Evolutionary conservation across 345 rosid species (phyloP), one percentile per base, ranked within the genome.

Genomic region (Acer negundo): DNA sequence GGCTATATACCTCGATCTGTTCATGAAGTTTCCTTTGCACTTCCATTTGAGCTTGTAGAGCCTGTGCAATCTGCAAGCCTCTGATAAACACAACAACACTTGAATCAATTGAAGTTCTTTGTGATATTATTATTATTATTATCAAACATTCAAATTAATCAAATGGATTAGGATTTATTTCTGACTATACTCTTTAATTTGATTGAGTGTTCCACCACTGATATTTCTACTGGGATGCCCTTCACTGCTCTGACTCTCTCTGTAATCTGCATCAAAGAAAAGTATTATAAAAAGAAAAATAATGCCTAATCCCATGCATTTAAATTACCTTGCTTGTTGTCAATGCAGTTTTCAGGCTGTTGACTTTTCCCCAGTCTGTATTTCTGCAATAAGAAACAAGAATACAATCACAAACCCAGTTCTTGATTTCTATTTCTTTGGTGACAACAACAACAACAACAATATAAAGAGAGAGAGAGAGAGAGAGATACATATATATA

Each of bases 1-100:
- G 35, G 49, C 73, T 26, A 69, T 79, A 23, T 86, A 94, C 99
- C 91, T 96, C 98, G 75, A 94, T 92, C 85, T 96, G 99, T 65
- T 96, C 93, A 79, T 90, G 94, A 78, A 96, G 97, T 77, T 94
- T 90, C 82, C 88, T 89, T 79, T 96, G 97, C 75, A 91, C 99
- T 85, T 92, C 97, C 98, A 91, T 88, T 77, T 96, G 99, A 86
- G 89, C 82, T 87, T 85, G 91, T 74, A 92, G 90, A 82, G 98
- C 95, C 80, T 91, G 92, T 67, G 92, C 83, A 61, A 94, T 93
- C 87, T 88, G 90, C 80, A 85, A 74, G 75, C 88, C 87, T 79
- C 97, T 90, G 88, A 70, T 35, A 78, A 84, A 77, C 69, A 78
- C 12, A 83, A 70, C 62, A 42, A 42, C 74, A 85, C 42, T 53